Conservation (phyloP, 768 basidiomycete genomes). For the Hericium erinaceus region DNA sequence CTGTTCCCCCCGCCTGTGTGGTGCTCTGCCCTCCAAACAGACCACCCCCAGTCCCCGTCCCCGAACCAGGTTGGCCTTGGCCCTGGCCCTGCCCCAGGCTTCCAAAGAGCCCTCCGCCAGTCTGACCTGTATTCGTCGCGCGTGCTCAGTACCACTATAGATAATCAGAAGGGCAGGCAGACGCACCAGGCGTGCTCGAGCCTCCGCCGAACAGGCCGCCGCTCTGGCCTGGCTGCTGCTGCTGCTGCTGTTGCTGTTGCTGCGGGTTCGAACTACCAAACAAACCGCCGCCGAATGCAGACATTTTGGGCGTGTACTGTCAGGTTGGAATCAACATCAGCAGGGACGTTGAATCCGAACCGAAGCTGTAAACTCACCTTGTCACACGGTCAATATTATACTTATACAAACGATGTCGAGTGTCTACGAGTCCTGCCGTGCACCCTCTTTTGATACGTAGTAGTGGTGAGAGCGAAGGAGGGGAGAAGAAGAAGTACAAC, state of each 20-base stretch:
- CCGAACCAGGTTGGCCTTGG: background rate
- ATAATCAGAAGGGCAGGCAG: background rate
- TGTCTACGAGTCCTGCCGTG: too few relatives aligned
- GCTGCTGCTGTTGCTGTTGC: conserved; percentile 3
- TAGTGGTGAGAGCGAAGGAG: background rate
- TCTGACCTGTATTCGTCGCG: background rate
- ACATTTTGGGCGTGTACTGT: background rate
- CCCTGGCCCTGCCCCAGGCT: background rate
- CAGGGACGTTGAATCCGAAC: too few relatives aligned
- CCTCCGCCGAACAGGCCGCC: conserved; percentile 9
- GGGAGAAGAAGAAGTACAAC: background rate
- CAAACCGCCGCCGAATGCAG: conserved; percentile 2
- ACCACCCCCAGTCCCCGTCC: background rate
- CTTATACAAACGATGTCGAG: too few relatives aligned
- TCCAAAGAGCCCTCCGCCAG: conserved; percentile 17
- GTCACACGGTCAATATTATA: too few relatives aligned
- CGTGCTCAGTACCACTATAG: background rate
- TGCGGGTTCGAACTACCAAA: conserved; percentile 13
- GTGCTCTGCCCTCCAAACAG: conserved; percentile 5
- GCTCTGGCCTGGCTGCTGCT: conserved; percentile 17
- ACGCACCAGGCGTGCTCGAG: background rate
- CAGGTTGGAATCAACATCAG: too few relatives aligned
- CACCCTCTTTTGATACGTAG: background rate
- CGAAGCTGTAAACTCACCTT: too few relatives aligned
- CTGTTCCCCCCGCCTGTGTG: background rate